Percentiles rank a stretch among this genome's conserved stretches.
These are phyloP conservation scores for Vanderwaltozyma polyspora DNA, from an alignment of 805 yeast genomes.

Conservation along the genomic window DNA sequence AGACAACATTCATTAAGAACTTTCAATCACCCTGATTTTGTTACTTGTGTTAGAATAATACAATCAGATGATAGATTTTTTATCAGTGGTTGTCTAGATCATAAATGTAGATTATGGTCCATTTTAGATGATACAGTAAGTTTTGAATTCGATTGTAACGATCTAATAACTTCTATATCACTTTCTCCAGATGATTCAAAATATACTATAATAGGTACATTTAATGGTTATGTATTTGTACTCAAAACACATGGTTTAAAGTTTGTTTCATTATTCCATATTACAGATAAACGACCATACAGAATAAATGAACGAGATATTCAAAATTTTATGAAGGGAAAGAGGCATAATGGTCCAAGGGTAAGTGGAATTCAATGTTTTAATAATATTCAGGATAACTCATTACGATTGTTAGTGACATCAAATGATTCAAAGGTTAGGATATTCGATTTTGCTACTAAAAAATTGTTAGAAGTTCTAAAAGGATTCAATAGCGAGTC, in stretches of 20 bases:
- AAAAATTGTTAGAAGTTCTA: slow-evolving; percentile 50
- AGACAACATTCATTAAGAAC: slow-evolving; percentile 53
- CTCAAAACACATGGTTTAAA: slow-evolving; percentile 56
- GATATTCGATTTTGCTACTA: slow-evolving; percentile 44
- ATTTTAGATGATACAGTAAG: slow-evolving; percentile 61
- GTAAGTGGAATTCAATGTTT: slow-evolving; percentile 66
- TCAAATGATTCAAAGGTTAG: slow-evolving; percentile 77
- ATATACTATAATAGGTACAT: slow-evolving; percentile 61
- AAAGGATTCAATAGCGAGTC: slow-evolving; percentile 63
- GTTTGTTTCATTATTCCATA: slow-evolving; percentile 33
- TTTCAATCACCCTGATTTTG: slow-evolving; percentile 67
- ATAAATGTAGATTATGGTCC: slow-evolving; percentile 67
- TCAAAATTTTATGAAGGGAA: neutral
- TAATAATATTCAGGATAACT: slow-evolving; percentile 19
- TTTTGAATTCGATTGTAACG: slow-evolving; percentile 48
- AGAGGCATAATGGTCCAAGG: slow-evolving; percentile 36
- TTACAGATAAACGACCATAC: slow-evolving; percentile 31
- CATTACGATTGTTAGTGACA: slow-evolving; percentile 44
- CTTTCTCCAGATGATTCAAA: slow-evolving; percentile 59
- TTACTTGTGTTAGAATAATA: slow-evolving; percentile 69
- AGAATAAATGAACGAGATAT: neutral
- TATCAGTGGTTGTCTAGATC: slow-evolving; percentile 70
- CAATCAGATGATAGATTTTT: slow-evolving; percentile 83
- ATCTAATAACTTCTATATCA: slow-evolving; percentile 62
- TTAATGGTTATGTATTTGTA: slow-evolving; percentile 55